Percentiles rank a stretch among this genome's conserved stretches.
These are phyloP conservation scores for Dacryopinax spathularia DNA, from an alignment of 768 basidiomycete genomes.

Conservation along the genomic window DNA sequence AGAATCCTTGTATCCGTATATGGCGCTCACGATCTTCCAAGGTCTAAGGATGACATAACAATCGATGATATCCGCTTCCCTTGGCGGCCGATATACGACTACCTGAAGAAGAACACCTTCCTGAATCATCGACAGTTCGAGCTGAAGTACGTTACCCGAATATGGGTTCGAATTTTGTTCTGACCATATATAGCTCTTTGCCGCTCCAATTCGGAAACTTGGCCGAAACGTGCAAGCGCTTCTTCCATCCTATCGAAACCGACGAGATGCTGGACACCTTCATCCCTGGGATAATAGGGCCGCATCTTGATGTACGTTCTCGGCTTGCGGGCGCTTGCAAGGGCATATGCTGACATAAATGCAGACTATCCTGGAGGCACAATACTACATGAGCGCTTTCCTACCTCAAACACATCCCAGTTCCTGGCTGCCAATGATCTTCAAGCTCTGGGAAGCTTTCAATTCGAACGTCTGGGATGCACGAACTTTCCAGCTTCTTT, in stretches of 20 bases:
- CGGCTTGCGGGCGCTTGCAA: background rate
- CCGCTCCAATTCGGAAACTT: constrained; percentile 46
- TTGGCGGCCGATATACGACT: constrained; percentile 64
- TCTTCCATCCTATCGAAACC: constrained; percentile 78
- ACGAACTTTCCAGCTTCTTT: constrained; percentile 71
- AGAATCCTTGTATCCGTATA: too few species aligned
- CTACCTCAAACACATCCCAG: constrained; percentile 75
- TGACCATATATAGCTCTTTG: background rate
- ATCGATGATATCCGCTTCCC: constrained; percentile 69
- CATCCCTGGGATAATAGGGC: constrained; percentile 63
- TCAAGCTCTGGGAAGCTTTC: constrained; percentile 75
- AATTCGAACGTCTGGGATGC: constrained; percentile 86
- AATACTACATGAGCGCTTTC: constrained; percentile 76
- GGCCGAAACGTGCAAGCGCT: constrained; percentile 52
- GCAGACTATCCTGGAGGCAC: constrained; percentile 61
- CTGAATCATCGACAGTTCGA: constrained; percentile 62
- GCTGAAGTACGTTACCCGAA: constrained; percentile 41
- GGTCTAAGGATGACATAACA: constrained; percentile 57
- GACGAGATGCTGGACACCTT: constrained; percentile 82
- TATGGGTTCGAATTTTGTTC: background rate
- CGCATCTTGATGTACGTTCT: constrained; percentile 49
- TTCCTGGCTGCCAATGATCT: constrained; percentile 67
- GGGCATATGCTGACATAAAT: constrained; percentile 4
- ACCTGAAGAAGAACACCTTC: constrained; percentile 61
- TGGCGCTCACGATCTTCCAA: constrained; percentile 40